Percentiles rank a stretch among this genome's conserved stretches.
Evolutionary conservation across 768 basidiomycete species (phyloP).

Genomic region (Agaricus bisporus): DNA sequence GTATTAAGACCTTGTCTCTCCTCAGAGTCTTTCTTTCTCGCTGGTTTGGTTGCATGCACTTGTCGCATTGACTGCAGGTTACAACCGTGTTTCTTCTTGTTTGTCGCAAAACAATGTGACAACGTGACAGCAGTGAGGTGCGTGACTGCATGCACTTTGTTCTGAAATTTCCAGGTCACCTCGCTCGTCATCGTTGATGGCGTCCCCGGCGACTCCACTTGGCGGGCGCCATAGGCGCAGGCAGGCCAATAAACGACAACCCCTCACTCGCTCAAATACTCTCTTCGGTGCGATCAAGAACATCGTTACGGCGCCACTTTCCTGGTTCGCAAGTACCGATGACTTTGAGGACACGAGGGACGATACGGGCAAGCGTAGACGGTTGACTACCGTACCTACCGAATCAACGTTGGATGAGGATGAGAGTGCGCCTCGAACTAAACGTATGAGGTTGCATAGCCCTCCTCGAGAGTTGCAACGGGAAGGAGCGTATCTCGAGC

Average conservation of each 20-base stretch:
- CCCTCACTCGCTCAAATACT: constrained; percentile 48
- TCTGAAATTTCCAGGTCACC: constrained; percentile 17
- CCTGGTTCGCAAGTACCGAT: constrained; percentile 47
- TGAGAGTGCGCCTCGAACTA: constrained; percentile 30
- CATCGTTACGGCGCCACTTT: constrained; percentile 59
- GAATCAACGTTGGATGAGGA: constrained; percentile 28
- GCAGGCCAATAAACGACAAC: constrained; percentile 22
- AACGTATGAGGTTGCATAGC: constrained; percentile 50
- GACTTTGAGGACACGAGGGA: constrained; percentile 43
- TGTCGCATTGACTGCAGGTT: neutral
- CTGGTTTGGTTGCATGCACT: neutral
- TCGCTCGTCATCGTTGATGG: constrained; percentile 28
- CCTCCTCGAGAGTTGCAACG: constrained; percentile 30
- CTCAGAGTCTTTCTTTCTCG: neutral
- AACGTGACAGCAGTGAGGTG: neutral
- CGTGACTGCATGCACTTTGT: neutral
- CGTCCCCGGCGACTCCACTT: constrained; percentile 29
- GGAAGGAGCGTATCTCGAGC: constrained; percentile 43
- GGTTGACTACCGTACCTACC: constrained; percentile 26
- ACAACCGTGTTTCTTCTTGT: neutral
- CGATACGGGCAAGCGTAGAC: constrained; percentile 50
- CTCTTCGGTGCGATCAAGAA: constrained; percentile 59
- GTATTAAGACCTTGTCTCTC: neutral
- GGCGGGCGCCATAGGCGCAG: constrained; percentile 20
- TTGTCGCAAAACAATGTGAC: neutral